phyloP scores from a whole-genome alignment of 2,329 filamentous ascomycete genomes.

The Trichophyton schoenleinii region DNA sequence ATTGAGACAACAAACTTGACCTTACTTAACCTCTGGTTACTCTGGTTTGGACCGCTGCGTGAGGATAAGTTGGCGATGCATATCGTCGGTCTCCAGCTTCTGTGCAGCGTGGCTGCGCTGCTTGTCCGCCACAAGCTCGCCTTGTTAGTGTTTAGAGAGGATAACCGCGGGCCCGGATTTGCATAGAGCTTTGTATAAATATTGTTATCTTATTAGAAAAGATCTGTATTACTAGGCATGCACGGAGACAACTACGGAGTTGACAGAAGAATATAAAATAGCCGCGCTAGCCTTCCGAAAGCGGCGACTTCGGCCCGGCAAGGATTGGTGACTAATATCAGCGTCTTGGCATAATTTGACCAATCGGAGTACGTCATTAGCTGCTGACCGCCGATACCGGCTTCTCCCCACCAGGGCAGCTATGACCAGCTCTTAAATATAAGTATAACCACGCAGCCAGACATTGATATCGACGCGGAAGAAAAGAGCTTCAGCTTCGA shows the following conservation, averaged over 20 bases:
- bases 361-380: slow-evolving; percentile 6
- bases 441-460: background rate
- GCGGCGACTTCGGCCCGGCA: slow-evolving; percentile 8
- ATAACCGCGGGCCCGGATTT: slow-evolving; percentile 47
- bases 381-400: slow-evolving; percentile 12
- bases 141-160: slow-evolving; percentile 74
- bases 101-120: slow-evolving; percentile 66
- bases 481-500: background rate
- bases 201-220: background rate
- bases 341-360: slow-evolving; percentile 4
- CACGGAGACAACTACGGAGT: too few relatives aligned
- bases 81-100: slow-evolving; percentile 64
- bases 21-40: slow-evolving; percentile 87
- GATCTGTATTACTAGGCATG: background rate
- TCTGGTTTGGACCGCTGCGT: slow-evolving; percentile 83
- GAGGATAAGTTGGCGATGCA: slow-evolving; percentile 74
- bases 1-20: slow-evolving; percentile 81
- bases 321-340: background rate
- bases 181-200: background rate
- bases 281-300: background rate
- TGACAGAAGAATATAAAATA: background rate
- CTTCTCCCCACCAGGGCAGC: slow-evolving; percentile 4
- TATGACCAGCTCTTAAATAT: slow-evolving; percentile 1
- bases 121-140: slow-evolving; percentile 79
- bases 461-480: background rate